Evolutionary conservation across 768 basidiomycete species (phyloP).

Genomic region (Amanita exitialis): DNA sequence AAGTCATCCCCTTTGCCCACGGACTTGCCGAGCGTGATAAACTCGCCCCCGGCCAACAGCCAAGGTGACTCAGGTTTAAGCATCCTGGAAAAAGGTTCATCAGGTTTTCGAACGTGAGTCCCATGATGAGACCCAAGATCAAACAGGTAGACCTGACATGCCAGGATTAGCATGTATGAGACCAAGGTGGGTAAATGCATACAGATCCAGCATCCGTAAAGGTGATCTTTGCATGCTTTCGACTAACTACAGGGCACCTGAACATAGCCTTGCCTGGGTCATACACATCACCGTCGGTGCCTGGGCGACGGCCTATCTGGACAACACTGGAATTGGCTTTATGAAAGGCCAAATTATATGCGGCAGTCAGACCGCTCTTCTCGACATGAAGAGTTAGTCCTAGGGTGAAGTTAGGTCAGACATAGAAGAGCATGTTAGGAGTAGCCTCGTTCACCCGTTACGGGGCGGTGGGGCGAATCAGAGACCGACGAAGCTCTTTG

Average conservation of each 20-base stretch:
- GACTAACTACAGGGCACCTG: slow-evolving; percentile 69
- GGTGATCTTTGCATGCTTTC: slow-evolving; percentile 68
- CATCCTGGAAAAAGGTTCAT: slow-evolving; percentile 35
- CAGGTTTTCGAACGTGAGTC: slow-evolving; percentile 50
- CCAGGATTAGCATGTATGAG: slow-evolving; percentile 4
- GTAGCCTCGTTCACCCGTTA: slow-evolving; percentile 30
- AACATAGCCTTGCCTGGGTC: slow-evolving; percentile 49
- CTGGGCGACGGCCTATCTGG: slow-evolving; percentile 60
- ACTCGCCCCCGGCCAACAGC: slow-evolving; percentile 54
- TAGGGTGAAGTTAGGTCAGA: slow-evolving; percentile 19
- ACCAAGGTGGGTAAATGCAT: slow-evolving; percentile 15
- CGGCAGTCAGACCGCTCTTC: slow-evolving; percentile 32
- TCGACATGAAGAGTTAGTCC: slow-evolving; percentile 55
- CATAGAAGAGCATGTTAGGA: slow-evolving; percentile 11
- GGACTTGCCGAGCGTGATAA: slow-evolving; percentile 68
- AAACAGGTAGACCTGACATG: slow-evolving; percentile 52
- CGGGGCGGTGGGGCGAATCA: slow-evolving; percentile 19
- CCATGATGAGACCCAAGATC: slow-evolving; percentile 73
- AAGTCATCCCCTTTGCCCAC: slow-evolving; percentile 53
- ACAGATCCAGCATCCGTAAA: slow-evolving; percentile 67
- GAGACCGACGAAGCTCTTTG: slow-evolving; percentile 11
- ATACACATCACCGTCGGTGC: slow-evolving; percentile 29
- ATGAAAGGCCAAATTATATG: slow-evolving; percentile 40
- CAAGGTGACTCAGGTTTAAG: slow-evolving; percentile 48
- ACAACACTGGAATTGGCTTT: slow-evolving; percentile 40